Conservation (phyloP, 192 early-diverging fungal genomes). For the Dissophora globulifera region DNA sequence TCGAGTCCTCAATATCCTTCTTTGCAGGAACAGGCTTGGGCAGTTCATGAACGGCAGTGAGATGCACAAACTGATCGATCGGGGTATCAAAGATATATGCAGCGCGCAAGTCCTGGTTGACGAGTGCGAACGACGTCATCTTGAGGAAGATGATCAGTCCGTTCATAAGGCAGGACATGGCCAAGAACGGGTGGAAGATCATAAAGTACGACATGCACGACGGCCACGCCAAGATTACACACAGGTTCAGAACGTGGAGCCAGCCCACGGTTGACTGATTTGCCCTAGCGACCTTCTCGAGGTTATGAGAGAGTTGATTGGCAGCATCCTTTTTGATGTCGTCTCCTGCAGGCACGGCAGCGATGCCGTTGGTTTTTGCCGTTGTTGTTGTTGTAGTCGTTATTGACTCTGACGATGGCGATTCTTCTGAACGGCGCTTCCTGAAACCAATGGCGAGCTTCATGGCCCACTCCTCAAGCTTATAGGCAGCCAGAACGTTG, state of each 20-base stretch:
- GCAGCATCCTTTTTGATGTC: conserved; percentile 3
- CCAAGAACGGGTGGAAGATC: conserved; percentile 77
- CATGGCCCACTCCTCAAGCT: conserved; percentile 67
- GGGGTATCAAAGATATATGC: conserved; percentile 63
- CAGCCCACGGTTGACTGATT: conserved; percentile 40
- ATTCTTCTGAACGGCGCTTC: conserved; percentile 29
- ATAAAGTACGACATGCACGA: conserved; percentile 72
- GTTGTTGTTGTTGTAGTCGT: no score
- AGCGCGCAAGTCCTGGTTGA: conserved; percentile 80
- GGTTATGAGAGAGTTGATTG: conserved; percentile 1
- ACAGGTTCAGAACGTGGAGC: conserved; percentile 66
- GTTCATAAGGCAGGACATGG: conserved; percentile 66
- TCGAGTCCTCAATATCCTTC: conserved; percentile 1
- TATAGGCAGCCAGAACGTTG: conserved; percentile 66
- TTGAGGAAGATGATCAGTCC: conserved; percentile 83
- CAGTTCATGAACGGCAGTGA: conserved; percentile 36
- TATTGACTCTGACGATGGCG: no score
- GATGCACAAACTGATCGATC: conserved; percentile 23
- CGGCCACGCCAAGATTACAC: conserved; percentile 66
- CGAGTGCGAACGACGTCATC: conserved; percentile 80
- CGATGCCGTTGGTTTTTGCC: not conserved
- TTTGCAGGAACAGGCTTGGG: conserved; percentile 37
- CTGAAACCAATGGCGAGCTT: conserved; percentile 25
- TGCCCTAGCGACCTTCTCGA: conserved; percentile 34
- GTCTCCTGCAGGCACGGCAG: conserved; percentile 11